These are phyloP conservation scores for Aspergillus nanangensis DNA, from an alignment of 495 filamentous ascomycete species.

Conservation along the genomic window DNA sequence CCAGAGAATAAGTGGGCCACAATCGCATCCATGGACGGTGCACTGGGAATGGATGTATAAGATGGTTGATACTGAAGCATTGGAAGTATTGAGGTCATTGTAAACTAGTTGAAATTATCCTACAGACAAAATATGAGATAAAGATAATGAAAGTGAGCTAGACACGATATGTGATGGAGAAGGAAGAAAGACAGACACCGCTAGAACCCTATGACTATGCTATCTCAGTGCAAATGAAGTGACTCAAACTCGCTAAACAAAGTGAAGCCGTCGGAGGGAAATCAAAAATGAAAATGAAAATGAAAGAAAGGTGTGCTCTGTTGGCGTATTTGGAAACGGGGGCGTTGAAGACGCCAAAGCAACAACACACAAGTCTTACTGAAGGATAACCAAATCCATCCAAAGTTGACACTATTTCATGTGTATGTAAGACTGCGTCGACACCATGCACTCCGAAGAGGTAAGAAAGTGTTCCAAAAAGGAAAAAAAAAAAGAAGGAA, in stretches of 20 bases:
- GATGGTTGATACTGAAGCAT: constrained; percentile 32
- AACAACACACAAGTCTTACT: too few species aligned
- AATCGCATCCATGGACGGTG: constrained; percentile 21
- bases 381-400: too few species aligned
- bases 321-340: neutral
- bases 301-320: neutral
- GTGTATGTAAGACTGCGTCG: too few species aligned
- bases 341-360: too few species aligned
- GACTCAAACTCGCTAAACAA: neutral
- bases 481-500: constrained; percentile 19
- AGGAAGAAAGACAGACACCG: constrained; percentile 6
- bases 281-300: neutral
- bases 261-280: constrained; percentile 1
- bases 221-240: constrained; percentile 3
- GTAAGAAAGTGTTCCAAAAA: neutral
- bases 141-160: constrained; percentile 2
- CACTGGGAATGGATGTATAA: constrained; percentile 45
- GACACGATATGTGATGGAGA: neutral
- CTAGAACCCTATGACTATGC: constrained; percentile 7
- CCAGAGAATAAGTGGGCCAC: neutral
- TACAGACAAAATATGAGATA: constrained; percentile 21
- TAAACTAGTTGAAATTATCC: constrained; percentile 7
- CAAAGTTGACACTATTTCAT: too few species aligned
- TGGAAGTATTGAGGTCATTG: constrained; percentile 32
- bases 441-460: neutral